Evolutionary conservation across 2,329 filamentous ascomycete genomes (phyloP).

Genomic region (Fusarium sp.): DNA sequence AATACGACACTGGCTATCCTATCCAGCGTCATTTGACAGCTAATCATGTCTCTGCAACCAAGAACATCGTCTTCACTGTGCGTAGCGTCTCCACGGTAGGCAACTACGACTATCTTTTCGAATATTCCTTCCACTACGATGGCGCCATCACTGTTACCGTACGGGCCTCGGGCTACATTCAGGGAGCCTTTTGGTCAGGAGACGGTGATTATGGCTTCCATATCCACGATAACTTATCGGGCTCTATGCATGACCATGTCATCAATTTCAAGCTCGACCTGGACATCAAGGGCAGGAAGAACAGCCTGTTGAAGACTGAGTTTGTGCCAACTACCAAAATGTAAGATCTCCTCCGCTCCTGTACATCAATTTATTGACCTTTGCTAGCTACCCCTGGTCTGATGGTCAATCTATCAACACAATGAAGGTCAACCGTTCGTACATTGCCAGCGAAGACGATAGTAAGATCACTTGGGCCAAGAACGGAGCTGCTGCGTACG

Average conservation of each 20-base stretch:
- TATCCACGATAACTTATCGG: conserved; percentile 64
- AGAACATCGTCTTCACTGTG: conserved; percentile 64
- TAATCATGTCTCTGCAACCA: conserved; percentile 60
- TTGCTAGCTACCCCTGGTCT: conserved; percentile 60
- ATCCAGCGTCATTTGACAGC: conserved; percentile 64
- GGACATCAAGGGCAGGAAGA: conserved; percentile 64
- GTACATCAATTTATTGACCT: background rate
- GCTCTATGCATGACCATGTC: conserved; percentile 70
- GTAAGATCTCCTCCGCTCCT: background rate
- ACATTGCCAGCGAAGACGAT: conserved; percentile 60
- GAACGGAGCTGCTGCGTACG: conserved; percentile 63
- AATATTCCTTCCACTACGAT: conserved; percentile 66
- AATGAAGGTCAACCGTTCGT: conserved; percentile 63
- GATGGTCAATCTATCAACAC: conserved; percentile 63
- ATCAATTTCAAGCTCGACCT: conserved; percentile 70
- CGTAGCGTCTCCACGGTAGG: conserved; percentile 65
- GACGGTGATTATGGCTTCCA: conserved; percentile 66
- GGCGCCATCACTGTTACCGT: conserved; percentile 67
- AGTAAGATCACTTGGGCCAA: conserved; percentile 63
- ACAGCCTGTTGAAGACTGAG: conserved; percentile 58
- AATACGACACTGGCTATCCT: conserved; percentile 64
- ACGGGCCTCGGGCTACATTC: conserved; percentile 68
- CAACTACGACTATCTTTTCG: conserved; percentile 69
- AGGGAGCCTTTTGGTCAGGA: conserved; percentile 62
- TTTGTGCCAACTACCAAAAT: conserved; percentile 45